These are phyloP conservation scores for Inga leiocalycina DNA, from an alignment of 306 rosid genomes.

Conservation along the genomic window DNA sequence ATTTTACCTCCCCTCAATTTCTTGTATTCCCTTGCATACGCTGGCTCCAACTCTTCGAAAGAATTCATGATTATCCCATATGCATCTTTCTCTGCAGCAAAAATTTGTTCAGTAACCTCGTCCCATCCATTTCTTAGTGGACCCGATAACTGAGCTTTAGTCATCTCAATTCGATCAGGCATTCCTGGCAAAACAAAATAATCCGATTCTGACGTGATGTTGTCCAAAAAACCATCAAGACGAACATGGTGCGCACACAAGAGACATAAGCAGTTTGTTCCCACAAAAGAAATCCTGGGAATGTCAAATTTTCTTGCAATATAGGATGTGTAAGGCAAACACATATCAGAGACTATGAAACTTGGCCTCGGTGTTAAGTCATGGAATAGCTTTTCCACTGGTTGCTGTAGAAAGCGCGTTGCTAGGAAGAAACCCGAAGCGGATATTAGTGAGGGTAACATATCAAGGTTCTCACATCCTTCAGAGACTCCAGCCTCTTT, in stretches of 20 bases:
- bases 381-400: slow-evolving; percentile 41
- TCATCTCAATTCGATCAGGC: slow-evolving; percentile 50
- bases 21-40: slow-evolving; percentile 44
- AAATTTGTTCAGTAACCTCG: not conserved
- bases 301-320: slow-evolving; percentile 44
- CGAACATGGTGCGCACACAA: not conserved
- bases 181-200: slow-evolving; percentile 42
- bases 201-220: slow-evolving; percentile 32
- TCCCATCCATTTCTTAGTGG: not conserved
- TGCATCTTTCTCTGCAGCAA: slow-evolving; percentile 40
- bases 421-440: slow-evolving; percentile 34
- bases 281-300: slow-evolving; percentile 57
- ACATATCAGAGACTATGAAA: slow-evolving; percentile 60
- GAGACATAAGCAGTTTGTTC: slow-evolving; percentile 37
- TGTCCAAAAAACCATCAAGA: slow-evolving; percentile 2
- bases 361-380: slow-evolving; percentile 45
- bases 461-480: slow-evolving; percentile 73
- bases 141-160: slow-evolving; percentile 22
- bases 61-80: slow-evolving; percentile 54
- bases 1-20: slow-evolving; percentile 39
- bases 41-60: slow-evolving; percentile 65
- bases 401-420: slow-evolving; percentile 23
- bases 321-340: slow-evolving; percentile 54
- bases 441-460: slow-evolving; percentile 47
- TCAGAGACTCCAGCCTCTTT: slow-evolving; percentile 60